Conservation (phyloP, 306 rosid genomes). For the Calophaca sinica region DNA sequence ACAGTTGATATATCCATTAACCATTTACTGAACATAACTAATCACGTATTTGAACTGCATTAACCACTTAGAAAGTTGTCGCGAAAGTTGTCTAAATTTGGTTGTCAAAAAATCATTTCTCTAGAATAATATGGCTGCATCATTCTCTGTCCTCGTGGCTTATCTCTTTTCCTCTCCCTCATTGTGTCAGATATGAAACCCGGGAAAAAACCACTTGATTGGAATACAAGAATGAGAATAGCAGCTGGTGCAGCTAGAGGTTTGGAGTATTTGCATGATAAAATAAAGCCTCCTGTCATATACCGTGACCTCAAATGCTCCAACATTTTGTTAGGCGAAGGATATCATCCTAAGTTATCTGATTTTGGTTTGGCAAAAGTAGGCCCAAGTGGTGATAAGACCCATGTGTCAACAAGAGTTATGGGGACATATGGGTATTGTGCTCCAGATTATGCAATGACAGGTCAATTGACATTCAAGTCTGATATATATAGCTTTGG, state of each 20-base stretch:
- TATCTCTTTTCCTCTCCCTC: not conserved
- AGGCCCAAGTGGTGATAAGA: conserved; percentile 88
- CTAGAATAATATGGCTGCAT: not conserved
- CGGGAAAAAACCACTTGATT: conserved; percentile 63
- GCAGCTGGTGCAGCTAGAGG: conserved; percentile 96
- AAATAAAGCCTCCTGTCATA: conserved; percentile 88
- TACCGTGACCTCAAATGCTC: conserved; percentile 96
- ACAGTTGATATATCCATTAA: no score
- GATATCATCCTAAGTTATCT: conserved; percentile 77
- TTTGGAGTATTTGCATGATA: conserved; percentile 88
- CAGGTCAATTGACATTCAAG: conserved; percentile 94
- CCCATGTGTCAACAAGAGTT: conserved; percentile 96
- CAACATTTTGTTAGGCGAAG: conserved; percentile 86
- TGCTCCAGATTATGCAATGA: conserved; percentile 99
- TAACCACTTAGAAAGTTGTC: no score
- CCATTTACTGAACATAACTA: no score
- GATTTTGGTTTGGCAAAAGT: conserved; percentile 98
- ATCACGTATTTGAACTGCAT: no score
- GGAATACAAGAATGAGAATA: conserved; percentile 93
- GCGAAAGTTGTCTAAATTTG: no score
- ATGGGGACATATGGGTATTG: conserved; percentile 99
- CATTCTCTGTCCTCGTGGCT: not conserved
- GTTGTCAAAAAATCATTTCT: no score
- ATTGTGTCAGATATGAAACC: conserved; percentile 60
- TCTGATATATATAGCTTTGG: conserved; percentile 97